Evolutionary conservation across 768 basidiomycete species (phyloP).

Genomic region (Hemileccinum rubropunctum): DNA sequence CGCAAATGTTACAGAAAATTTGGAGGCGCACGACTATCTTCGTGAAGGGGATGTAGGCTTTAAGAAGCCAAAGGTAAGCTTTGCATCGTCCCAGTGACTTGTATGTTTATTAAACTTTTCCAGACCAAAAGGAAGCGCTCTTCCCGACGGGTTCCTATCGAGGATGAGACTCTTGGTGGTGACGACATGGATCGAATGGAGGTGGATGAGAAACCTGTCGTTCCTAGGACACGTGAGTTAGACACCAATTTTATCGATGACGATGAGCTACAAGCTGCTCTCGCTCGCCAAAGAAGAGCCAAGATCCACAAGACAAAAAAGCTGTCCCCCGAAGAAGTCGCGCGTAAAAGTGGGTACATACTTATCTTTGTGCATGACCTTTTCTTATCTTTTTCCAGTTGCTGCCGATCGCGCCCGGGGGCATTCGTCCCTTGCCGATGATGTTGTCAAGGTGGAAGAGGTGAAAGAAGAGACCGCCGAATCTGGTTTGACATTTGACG

Average conservation of each 20-base stretch:
- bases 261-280: slow-evolving; percentile 92
- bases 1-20: slow-evolving; percentile 57
- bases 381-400: slow-evolving; percentile 41
- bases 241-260: slow-evolving; percentile 95
- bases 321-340: slow-evolving; percentile 78
- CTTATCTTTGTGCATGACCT: not conserved
- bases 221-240: slow-evolving; percentile 67
- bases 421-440: slow-evolving; percentile 39
- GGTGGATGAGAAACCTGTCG: slow-evolving; percentile 70
- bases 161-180: slow-evolving; percentile 35
- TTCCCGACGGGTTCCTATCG: slow-evolving; percentile 52
- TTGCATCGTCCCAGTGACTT: not conserved
- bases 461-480: slow-evolving; percentile 37
- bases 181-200: slow-evolving; percentile 54
- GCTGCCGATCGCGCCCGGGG: slow-evolving; percentile 58
- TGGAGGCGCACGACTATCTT: slow-evolving; percentile 83
- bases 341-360: slow-evolving; percentile 58
- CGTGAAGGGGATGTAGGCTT: slow-evolving; percentile 92
- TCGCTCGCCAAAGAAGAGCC: slow-evolving; percentile 81
- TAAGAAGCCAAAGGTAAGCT: slow-evolving; percentile 84
- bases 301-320: slow-evolving; percentile 78
- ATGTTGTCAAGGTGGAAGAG: slow-evolving; percentile 47
- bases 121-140: slow-evolving; percentile 93
- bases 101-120: not conserved
- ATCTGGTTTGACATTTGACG: slow-evolving; percentile 81